Evolutionary conservation across 768 basidiomycete species (phyloP).

Genomic region (Crucibulum laeve): DNA sequence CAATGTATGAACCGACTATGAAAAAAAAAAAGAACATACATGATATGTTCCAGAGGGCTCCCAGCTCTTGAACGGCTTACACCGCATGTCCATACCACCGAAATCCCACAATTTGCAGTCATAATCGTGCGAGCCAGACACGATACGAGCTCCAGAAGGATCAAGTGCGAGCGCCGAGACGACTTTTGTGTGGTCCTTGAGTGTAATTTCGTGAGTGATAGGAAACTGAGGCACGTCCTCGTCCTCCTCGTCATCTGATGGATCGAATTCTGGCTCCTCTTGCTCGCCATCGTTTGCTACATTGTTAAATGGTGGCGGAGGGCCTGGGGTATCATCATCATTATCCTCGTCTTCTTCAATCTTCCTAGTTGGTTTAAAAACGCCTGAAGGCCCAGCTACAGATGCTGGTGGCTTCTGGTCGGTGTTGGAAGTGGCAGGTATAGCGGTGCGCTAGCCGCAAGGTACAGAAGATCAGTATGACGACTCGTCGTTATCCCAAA

Average conservation of each 20-base stretch:
- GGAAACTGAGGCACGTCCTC: conserved; percentile 67
- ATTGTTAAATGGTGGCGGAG: conserved; percentile 16
- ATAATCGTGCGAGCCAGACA: conserved; percentile 94
- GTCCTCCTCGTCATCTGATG: conserved; percentile 47
- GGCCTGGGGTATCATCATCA: conserved; percentile 15
- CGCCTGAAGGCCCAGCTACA: conserved; percentile 5
- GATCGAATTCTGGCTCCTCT: conserved; percentile 56
- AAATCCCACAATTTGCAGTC: conserved; percentile 99
- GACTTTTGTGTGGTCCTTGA: conserved; percentile 96
- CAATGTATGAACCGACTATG: neutral
- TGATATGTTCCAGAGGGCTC: conserved; percentile 93
- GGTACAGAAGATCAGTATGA: too few species aligned
- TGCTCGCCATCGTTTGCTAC: conserved; percentile 10
- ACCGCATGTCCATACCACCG: conserved; percentile 89
- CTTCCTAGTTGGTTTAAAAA: conserved; percentile 1
- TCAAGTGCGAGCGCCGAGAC: conserved; percentile 90
- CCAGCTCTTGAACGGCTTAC: conserved; percentile 95
- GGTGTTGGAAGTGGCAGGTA: conserved; percentile 15
- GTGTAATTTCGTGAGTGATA: conserved; percentile 81
- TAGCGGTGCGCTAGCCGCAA: too few species aligned
- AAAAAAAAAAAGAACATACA: conserved; percentile 36
- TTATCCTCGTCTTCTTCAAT: conserved; percentile 6
- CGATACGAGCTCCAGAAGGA: conserved; percentile 87
- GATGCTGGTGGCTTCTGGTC: neutral
- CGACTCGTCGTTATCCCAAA: neutral